Evolutionary conservation across 768 basidiomycete genomes (phyloP).

Genomic region (Coprinopsis strossmayeri): DNA sequence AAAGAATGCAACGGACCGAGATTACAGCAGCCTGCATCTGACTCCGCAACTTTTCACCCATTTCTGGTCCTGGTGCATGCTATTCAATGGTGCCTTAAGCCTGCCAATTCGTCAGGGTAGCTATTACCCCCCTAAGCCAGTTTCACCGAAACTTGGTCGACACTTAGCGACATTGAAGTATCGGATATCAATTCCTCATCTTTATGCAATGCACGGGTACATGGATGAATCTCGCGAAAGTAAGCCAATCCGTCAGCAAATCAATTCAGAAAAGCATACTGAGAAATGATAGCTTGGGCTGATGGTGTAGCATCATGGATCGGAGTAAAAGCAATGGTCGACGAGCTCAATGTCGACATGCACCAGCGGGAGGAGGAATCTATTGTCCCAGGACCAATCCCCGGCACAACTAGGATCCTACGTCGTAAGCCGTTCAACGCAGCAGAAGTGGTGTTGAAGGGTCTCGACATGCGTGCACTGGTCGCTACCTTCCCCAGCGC

Average conservation of each 20-base stretch:
- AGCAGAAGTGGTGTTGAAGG: constrained; percentile 75
- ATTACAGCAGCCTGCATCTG: constrained; percentile 73
- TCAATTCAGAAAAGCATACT: no score
- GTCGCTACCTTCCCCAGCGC: constrained; percentile 74
- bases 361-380: constrained; percentile 89
- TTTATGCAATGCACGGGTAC: constrained; percentile 86
- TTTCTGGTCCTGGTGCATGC: constrained; percentile 88
- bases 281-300: constrained; percentile 51
- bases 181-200: constrained; percentile 63
- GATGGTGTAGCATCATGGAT: constrained; percentile 74
- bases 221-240: constrained; percentile 70
- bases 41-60: constrained; percentile 81
- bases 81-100: constrained; percentile 74
- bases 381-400: constrained; percentile 46
- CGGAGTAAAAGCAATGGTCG: constrained; percentile 80
- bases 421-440: constrained; percentile 84
- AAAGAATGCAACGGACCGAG: constrained; percentile 16
- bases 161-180: constrained; percentile 92
- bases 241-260: constrained; percentile 18
- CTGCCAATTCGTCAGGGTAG: constrained; percentile 87
- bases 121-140: constrained; percentile 62
- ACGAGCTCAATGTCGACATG: constrained; percentile 80
- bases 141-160: constrained; percentile 82
- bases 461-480: constrained; percentile 70
- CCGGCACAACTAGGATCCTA: constrained; percentile 51